Percentiles rank a stretch among this genome's conserved stretches.
Evolutionary conservation across 257 asterid species (phyloP).

Genomic region (Nemophila menziesii): DNA sequence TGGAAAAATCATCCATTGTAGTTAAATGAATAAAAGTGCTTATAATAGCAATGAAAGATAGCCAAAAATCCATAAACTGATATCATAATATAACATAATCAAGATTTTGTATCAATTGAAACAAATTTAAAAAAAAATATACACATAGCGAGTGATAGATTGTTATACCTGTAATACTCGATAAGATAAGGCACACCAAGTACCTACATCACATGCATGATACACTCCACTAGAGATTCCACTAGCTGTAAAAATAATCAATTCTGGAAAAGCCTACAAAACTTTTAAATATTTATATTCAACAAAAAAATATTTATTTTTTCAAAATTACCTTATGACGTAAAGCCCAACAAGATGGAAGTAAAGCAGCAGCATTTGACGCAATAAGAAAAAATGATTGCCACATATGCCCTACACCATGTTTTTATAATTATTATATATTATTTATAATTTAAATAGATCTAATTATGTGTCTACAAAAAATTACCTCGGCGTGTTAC

Average conservation of each 20-base stretch:
- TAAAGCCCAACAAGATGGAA: constrained; percentile 94
- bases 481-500: constrained; percentile 65
- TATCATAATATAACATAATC: neutral
- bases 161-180: constrained; percentile 71
- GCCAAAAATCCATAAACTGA: constrained; percentile 97
- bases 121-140: neutral
- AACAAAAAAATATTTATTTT: neutral
- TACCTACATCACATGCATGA: constrained; percentile 94
- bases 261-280: constrained; percentile 86
- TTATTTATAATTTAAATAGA: no score
- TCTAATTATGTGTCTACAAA: neutral
- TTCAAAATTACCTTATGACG: constrained; percentile 57
- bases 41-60: constrained; percentile 95
- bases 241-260: constrained; percentile 87
- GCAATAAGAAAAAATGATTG: constrained; percentile 85
- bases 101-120: neutral
- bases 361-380: constrained; percentile 88
- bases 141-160: neutral
- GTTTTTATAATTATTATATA: constrained; percentile 11
- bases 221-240: constrained; percentile 89
- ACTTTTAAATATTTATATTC: constrained; percentile 4
- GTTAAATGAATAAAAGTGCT: constrained; percentile 81
- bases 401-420: constrained; percentile 63
- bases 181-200: constrained; percentile 75
- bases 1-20: constrained; percentile 57